Base-by-base conservation (phyloP, 441 rosid species). In the Viola pubescens region DNA sequence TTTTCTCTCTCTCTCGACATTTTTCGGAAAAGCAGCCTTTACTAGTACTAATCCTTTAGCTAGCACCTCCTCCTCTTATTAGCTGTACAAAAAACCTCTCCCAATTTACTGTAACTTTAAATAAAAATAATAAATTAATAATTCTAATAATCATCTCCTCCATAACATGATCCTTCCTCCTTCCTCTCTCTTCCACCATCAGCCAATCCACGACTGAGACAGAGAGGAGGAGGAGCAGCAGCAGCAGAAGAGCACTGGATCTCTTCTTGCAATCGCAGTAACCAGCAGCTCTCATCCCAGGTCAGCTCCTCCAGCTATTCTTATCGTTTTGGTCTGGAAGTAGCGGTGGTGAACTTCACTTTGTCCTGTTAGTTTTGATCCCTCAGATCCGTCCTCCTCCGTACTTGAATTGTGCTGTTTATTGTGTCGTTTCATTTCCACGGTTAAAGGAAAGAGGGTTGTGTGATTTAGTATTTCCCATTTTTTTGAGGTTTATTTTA, bases 321-420 rank as follows among this genome's bases (percentile, higher is more conserved):
- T 37, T 16, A 57, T 54, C 16, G 47, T 11, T 6, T 60, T 48
- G 52, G 58, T 52, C 55, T 52, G 52, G 34, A 45, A 53, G 12
- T 46, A 13, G 63, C 14, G 38, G 11, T 4, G 14, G 13, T 6
- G 42, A 19, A 12, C 50, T 61, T 44, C 11, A 7, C 7, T 62
- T 53, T 48, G 48, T 11, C 39, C 26, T 63, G 55, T 39, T 64
- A 12, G 72, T 54, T 58, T 59, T 55, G 75, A 44, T 66, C 67
- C 42, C 43, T 67, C 73, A 78, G 85, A 84, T 79, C 85, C 72
- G 77, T 62, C 62, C 68, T 14, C 67, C 53, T 38, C 46, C 19
- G 56, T 13, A 41, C 45, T 59, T 59, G 16, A 66, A 45, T 67
- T 67, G 5, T 52, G 52, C 38, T 46, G 39, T 67, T 58, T 3